Base-by-base conservation (phyloP, 306 rosid genomes). In the Oxytropis ochrocephala region DNA sequence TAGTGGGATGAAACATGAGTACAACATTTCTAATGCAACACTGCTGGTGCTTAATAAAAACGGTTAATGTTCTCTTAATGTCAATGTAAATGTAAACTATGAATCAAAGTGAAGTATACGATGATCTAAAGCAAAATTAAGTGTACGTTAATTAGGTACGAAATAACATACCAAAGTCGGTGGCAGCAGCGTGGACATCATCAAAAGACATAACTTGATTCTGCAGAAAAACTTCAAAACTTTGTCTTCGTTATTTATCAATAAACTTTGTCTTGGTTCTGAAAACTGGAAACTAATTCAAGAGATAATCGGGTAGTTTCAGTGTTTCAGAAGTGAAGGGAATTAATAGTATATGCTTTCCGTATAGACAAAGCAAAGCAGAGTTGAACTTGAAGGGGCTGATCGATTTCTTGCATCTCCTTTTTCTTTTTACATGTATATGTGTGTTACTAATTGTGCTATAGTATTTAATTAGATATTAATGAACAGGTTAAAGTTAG, bases 141-240 rank as follows among this genome's bases (percentile, higher is more conserved):
- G 3, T 24, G 29, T 24, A 24, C 3, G 3, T 24, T 24, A 24
- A 24, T 24, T 33, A 5, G 5, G 8, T 33, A 6, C 8, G 8
- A 33, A 33, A 33, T 33, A 1, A 33, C 77, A 13, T 78, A 82
- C 86, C 83, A 6, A 78, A 82, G 48, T 78, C 86, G 19, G 13
- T 19, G 33, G 24, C 43, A 78, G 72, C 59, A 74, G 53, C 78
- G 8, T 7, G 24, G 64, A 78, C 42, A 8, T 69, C 75, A 46
- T 74, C 7, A 11, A 21, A 14, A 52, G 80, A 59, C 65, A 35
- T 54, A 5, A 52, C 29, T 46, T 50, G 55, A 44, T 21, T 56
- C 82, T 55, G 56, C 27, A 16, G 50, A 33, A 44, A 58, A 30
- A 11, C 18, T 29, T 11, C 21, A 60, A 62, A 56, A 54, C 50